A percentile compares a stretch with the other conserved stretches of the same genome.
phyloP scores from a whole-genome alignment of 176 grass and related monocot species.

The Alopecurus myosuroides region DNA sequence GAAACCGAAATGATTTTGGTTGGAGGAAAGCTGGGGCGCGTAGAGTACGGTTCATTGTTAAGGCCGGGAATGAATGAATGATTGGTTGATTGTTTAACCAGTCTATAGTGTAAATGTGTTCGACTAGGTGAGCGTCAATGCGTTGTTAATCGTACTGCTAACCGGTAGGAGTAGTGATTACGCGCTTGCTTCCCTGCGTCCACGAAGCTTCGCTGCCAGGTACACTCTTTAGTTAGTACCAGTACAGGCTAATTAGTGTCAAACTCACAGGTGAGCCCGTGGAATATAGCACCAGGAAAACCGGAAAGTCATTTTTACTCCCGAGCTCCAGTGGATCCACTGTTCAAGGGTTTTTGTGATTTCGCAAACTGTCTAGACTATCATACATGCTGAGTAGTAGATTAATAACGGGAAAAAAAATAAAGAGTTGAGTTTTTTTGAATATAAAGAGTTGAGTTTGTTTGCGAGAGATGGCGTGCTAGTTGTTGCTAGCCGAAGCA shows the following conservation, averaged over 20 bases:
- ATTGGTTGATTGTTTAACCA: neutral
- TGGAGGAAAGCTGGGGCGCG: conserved; percentile 5
- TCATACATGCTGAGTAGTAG: neutral
- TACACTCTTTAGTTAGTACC: neutral
- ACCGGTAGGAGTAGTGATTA: neutral
- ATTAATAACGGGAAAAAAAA: no score
- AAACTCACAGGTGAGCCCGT: neutral
- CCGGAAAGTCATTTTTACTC: no score
- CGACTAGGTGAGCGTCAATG: conserved; percentile 2
- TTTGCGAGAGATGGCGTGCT: neutral
- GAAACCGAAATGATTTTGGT: conserved; percentile 23
- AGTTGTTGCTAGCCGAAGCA: conserved; percentile 10
- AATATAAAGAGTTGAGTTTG: no score
- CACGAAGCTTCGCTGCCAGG: conserved; percentile 31
- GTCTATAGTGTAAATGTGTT: neutral
- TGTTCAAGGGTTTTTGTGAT: no score
- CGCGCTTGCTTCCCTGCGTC: conserved; percentile 29
- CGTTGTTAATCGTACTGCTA: neutral
- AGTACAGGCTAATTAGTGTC: neutral
- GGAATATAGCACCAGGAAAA: no score
- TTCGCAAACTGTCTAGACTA: neutral
- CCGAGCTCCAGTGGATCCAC: no score
- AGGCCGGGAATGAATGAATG: conserved; percentile 5
- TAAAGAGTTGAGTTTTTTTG: no score
- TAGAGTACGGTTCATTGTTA: neutral